A percentile compares a stretch with the other conserved stretches of the same genome.
Evolutionary conservation across 2,329 filamentous ascomycete genomes (phyloP).

Genomic region (Stemphylium beticola): DNA sequence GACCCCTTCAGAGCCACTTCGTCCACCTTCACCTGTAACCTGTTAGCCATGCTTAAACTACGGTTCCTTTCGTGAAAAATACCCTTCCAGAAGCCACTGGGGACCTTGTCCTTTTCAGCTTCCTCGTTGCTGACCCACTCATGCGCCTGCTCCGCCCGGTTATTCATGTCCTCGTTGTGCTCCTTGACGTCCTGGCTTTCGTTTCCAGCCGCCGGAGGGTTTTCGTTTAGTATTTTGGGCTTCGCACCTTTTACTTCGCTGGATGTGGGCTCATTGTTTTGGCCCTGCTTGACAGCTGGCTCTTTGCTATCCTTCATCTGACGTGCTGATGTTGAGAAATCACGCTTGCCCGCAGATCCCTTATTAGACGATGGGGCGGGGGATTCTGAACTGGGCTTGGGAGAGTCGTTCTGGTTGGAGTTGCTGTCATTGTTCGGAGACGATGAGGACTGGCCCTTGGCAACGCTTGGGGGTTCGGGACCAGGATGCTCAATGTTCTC

Average conservation of each 20-base stretch:
- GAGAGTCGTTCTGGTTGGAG: slow-evolving; percentile 12
- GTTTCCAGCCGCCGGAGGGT: slow-evolving; percentile 39
- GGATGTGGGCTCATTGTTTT: slow-evolving; percentile 16
- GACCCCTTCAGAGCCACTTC: slow-evolving; percentile 23
- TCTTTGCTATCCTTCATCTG: slow-evolving; percentile 21
- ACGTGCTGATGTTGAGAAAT: slow-evolving; percentile 19
- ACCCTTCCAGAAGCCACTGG: slow-evolving; percentile 50
- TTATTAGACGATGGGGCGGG: slow-evolving; percentile 14
- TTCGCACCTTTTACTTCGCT: slow-evolving; percentile 45
- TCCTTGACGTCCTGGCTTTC: slow-evolving; percentile 49
- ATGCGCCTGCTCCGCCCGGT: slow-evolving; percentile 51
- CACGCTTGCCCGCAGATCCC: slow-evolving; percentile 16
- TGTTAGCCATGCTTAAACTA: slow-evolving; percentile 13
- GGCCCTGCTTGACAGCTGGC: slow-evolving; percentile 18
- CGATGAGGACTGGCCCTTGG: slow-evolving; percentile 41
- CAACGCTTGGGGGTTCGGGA: slow-evolving; percentile 52
- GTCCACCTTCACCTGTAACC: slow-evolving; percentile 34
- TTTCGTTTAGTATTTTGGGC: slow-evolving; percentile 52
- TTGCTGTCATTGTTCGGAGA: slow-evolving; percentile 36
- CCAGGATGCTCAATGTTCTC: slow-evolving; percentile 55
- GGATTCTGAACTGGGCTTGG: slow-evolving; percentile 11
- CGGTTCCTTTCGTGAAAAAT: slow-evolving; percentile 12
- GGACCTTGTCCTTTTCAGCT: slow-evolving; percentile 50
- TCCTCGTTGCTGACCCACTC: slow-evolving; percentile 48
- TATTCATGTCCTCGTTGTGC: slow-evolving; percentile 54